Evolutionary conservation across 2,329 filamentous ascomycete genomes (phyloP), one percentile per base, ranked within the genome.

Genomic region (Colletotrichum somersetense): DNA sequence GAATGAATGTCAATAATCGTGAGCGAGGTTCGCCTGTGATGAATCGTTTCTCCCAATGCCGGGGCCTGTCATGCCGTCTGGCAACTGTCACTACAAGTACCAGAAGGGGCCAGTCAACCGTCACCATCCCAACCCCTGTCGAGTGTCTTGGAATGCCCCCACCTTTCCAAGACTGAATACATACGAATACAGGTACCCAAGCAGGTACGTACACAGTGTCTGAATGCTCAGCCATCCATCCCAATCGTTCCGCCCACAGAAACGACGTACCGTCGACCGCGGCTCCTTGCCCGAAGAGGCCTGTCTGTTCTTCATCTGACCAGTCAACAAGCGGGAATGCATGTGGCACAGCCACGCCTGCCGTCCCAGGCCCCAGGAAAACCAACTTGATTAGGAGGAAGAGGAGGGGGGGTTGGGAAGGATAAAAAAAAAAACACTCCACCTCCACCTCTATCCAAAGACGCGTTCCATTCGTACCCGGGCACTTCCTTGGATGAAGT

Each of bases 321-420:
- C 69, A 72, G 65, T 72, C 55, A 72, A 30, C 38, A 26, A 14
- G 26, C 59, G 33, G 55, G 58, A 59, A 63, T 57, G 48, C 50
- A 61, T 20, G 23, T 53, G 46, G 62, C 62, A 70, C 62, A 70
- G 67, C 67, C 67, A 70, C 67, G 35, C 10, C 30, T 61, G 52
- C 62, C 42, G 55, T 57, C 58, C 55, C 26, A 26, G 38, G 44
- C 26, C 26, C 26, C 26, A 53, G 48, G 18, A 6, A n/a, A 35
- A 14, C 50, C 14, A 56, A 33, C 40, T n/a, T n/a, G 44, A 20
- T 20, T 46, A 20, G n/a, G 42, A 62, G 46, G n/a, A 40, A 35
- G 48, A 33, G 38, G n/a, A 11, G 46, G 20, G 8, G 18, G 16
- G 2, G 18, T 30, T 30, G 30, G 30, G 30, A 30, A 30, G 30